A percentile compares a stretch with the other conserved stretches of the same genome.
phyloP scores from a whole-genome alignment of 495 filamentous ascomycete species.

The Aspergillus ostianus region DNA sequence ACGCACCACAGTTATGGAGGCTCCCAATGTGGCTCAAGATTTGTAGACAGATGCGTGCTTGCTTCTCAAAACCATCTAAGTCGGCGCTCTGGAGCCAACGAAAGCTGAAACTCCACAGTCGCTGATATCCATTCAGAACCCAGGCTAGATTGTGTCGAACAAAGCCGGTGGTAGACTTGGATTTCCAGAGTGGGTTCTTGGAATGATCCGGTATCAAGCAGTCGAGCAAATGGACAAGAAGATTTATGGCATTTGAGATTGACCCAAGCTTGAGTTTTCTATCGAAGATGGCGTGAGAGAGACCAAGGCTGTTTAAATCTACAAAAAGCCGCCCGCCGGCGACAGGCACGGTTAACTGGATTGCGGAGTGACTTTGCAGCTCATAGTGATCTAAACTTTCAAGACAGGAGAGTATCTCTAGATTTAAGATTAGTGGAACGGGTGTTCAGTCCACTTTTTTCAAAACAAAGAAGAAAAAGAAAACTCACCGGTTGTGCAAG shows the following conservation, averaged over 20 bases:
- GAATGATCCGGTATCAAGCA: constrained; percentile 24
- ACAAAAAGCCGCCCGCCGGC: constrained; percentile 27
- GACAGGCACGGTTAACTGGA: constrained; percentile 27
- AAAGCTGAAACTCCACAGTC: constrained; percentile 33
- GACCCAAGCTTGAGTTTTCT: constrained; percentile 24
- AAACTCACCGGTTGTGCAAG: constrained; percentile 38
- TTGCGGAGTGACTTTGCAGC: constrained; percentile 4
- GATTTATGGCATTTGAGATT: constrained; percentile 23
- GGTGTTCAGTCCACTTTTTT: not conserved
- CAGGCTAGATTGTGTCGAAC: constrained; percentile 36
- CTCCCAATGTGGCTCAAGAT: constrained; percentile 24
- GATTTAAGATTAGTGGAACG: constrained; percentile 16
- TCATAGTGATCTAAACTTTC: constrained; percentile 21
- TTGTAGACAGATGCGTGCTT: constrained; percentile 22
- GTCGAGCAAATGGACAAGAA: constrained; percentile 30
- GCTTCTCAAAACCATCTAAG: constrained; percentile 15
- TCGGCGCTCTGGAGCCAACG: constrained; percentile 25
- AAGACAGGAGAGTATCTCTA: constrained; percentile 39
- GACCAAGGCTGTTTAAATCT: constrained; percentile 33
- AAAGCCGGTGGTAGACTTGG: constrained; percentile 11
- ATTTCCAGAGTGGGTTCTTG: constrained; percentile 3
- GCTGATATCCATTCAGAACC: constrained; percentile 37
- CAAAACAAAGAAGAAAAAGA: not conserved
- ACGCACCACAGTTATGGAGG: constrained; percentile 16
- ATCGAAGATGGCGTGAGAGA: constrained; percentile 31